Base-by-base conservation (phyloP, 495 filamentous ascomycete species). In the Friedmanniomyces endolithicus region DNA sequence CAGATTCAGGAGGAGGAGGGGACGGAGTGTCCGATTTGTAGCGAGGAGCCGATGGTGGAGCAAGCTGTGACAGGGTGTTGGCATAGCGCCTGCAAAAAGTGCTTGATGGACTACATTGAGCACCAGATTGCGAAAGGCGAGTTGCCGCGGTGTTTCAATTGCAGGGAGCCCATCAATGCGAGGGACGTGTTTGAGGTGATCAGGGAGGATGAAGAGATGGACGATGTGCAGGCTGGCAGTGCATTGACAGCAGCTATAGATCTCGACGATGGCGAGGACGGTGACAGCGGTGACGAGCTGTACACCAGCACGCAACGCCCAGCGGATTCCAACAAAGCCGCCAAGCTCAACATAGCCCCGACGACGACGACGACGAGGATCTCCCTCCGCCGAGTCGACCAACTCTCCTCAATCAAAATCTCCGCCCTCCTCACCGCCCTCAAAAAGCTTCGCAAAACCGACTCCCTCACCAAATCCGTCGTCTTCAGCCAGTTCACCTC, bases 71-170 rank as follows among this genome's bases (percentile, higher is more conserved):
- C 92, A 0, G 86, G 88, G 0, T 98, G 92, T 70, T 97, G 90
- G 86, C 92, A 98, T 68, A 88, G 85, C 22, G 90, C 92, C 1
- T 98, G 92, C 75, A 94, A 92, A 68, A 81, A 87, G 44, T 98
- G 92, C 62, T 74, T 95, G 23, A 69, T 87, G 3, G 81, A 88
- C 61, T 94, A 89, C 63, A 89, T 98, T 56, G 80, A 81, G 58
- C 88, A 95, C 66, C 86, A 94, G 61, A 84, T 76, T 31, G 80
- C 86, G 58, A 86, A 83, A 61, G 80, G 83, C 27, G 76, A 85
- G 53, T 55, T 84, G 0, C 83, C 92, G 11, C 75, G 81, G 29
- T 98, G 92, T 63, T 94, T 94, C 69, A 87, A 84, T 39, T 98
- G 92, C 63, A 85, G 92, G 20, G 86, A 83, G 52, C 75, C 82